phyloP scores from a whole-genome alignment of 2,329 filamentous ascomycete genomes.

The Neonectria neomacrospora region DNA sequence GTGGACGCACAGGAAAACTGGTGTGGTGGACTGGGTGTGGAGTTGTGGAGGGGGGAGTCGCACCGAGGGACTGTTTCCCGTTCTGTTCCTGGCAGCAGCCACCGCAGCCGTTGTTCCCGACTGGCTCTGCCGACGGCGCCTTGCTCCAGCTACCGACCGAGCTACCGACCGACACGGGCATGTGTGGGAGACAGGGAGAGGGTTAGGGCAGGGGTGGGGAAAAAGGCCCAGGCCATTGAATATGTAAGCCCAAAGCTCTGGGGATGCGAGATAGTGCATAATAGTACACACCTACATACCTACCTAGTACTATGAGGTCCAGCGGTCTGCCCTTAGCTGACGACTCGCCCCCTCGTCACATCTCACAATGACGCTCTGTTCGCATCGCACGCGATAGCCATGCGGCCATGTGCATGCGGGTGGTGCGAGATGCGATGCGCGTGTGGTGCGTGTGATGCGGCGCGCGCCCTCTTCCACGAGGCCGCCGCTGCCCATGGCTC shows the following conservation, averaged over 20 bases:
- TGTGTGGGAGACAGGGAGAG: constrained; percentile 43
- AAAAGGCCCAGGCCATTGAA: background rate
- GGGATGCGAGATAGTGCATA: background rate
- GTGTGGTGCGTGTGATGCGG: constrained; percentile 30
- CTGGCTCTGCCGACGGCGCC: constrained; percentile 27
- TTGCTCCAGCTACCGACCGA: constrained; percentile 34
- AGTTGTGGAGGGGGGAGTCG: background rate
- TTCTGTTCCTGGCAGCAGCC: constrained; percentile 28
- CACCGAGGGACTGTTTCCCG: background rate
- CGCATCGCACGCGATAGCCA: constrained; percentile 10
- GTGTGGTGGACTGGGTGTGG: background rate
- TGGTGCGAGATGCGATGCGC: constrained; percentile 29
- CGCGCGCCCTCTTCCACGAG: constrained; percentile 20
- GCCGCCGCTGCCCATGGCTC: background rate
- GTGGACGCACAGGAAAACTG: background rate
- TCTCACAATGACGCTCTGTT: constrained; percentile 29
- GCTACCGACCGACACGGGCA: constrained; percentile 31
- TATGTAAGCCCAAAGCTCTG: constrained; percentile 5
- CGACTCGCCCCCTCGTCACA: constrained; percentile 24
- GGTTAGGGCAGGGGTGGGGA: constrained; percentile 33
- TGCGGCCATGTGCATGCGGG: constrained; percentile 11
- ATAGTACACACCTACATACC: too few species aligned
- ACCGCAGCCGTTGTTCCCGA: background rate
- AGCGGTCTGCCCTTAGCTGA: constrained; percentile 27
- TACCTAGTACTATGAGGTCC: background rate